Base-by-base conservation (phyloP, 208 protist species). In the Acanthamoeba culbertsoni region DNA sequence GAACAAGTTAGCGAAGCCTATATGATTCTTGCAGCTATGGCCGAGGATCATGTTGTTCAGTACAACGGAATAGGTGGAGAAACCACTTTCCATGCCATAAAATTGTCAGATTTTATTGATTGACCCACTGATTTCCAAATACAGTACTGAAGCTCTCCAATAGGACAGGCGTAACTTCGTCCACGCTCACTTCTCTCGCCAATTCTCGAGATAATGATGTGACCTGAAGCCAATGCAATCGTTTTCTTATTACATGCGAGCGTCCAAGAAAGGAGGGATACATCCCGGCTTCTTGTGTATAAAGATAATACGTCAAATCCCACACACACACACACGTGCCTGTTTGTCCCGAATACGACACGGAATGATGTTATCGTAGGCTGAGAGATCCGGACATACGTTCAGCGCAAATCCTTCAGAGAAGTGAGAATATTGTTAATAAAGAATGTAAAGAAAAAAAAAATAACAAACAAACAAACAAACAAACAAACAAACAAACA, bases 331-430 rank as follows among this genome's bases (percentile, higher is more conserved):
- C 14, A 59, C 16, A 59, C 51, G 14, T 20, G 43, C 65, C 35
- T 75, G 40, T 45, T 88, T 88, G 79, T 88, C 79, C 23, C 45
- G 48, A n/a, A 88, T 59, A 14, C 79, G 48, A 48, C 79, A 88
- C 0, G 79, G 79, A 31, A 88, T 45, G n/a, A 88, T 88, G 31
- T 28, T 18, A 43, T 88, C 79, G 53, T 65, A 88, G 46, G 55
- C 12, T 23, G 42, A 8, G 23, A 88, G 79, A 26, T 88, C 46
- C 2, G 79, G 45, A 31, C 48, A 65, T 33, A 88, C 79, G 28
- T 88, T 88, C 23, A 88, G 35, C 12, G 79, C 79, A 45, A 88
- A 63, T 6, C 71, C 71, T 79, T n/a, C n/a, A n/a, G n/a, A n/a
- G n/a, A n/a, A n/a, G n/a, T n/a, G n/a, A n/a, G n/a, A n/a, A n/a